Evolutionary conservation across 345 rosid genomes (phyloP).

Genomic region (Eucalyptus pauciflora): DNA sequence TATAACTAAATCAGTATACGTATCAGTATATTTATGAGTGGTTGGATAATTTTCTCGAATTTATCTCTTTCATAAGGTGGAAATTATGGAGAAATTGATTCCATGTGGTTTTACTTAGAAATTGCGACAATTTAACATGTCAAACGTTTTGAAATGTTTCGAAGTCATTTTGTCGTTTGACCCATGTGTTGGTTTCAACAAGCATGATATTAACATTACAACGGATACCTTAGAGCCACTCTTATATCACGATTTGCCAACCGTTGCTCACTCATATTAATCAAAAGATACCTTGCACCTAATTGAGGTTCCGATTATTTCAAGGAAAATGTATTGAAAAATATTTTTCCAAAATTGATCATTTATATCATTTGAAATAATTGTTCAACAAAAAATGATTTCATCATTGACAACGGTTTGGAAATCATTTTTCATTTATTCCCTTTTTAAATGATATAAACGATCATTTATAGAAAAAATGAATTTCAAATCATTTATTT

Average conservation of each 20-base stretch:
- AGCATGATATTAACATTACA: background rate
- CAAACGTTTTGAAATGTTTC: background rate
- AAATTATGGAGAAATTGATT: background rate
- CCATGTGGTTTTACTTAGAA: background rate
- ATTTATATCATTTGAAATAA: too few relatives aligned
- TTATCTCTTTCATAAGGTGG: too few relatives aligned
- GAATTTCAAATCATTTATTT: background rate
- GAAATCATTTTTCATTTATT: too few relatives aligned
- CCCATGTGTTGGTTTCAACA: background rate
- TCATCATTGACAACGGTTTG: too few relatives aligned
- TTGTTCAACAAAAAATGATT: too few relatives aligned
- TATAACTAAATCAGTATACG: accelerated
- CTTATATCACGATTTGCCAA: background rate
- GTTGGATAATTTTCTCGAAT: too few relatives aligned
- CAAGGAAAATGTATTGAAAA: too few relatives aligned
- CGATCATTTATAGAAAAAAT: too few relatives aligned
- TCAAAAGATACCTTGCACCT: too few relatives aligned
- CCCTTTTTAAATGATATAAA: too few relatives aligned
- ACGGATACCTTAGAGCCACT: background rate
- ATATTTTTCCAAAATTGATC: too few relatives aligned
- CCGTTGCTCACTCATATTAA: accelerated
- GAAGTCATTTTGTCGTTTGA: accelerated
- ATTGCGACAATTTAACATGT: accelerated
- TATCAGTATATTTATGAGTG: accelerated
- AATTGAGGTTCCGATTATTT: too few relatives aligned